These are phyloP conservation scores for Neocallimastix lanati DNA, from an alignment of 192 early-diverging fungal genomes.

Conservation along the genomic window DNA sequence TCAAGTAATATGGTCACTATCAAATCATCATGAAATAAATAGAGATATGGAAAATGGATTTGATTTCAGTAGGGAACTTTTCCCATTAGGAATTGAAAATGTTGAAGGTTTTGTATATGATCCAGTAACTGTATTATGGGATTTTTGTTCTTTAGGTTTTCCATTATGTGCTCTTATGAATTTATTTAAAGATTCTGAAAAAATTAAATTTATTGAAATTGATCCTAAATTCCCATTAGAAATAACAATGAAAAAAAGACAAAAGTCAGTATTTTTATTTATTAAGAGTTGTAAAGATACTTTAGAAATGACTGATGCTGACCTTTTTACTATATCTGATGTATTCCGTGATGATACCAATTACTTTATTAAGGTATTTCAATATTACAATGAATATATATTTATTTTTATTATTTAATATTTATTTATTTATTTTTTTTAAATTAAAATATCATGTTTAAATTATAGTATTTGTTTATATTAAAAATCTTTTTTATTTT, in stretches of 20 bases:
- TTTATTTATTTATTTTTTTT: too few relatives aligned
- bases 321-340: slow-evolving; percentile 68
- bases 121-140: neutral
- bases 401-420: slow-evolving; percentile 4
- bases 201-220: neutral
- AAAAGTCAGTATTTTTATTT: neutral
- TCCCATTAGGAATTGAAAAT: neutral
- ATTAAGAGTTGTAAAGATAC: neutral
- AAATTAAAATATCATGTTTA: too few relatives aligned
- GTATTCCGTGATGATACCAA: slow-evolving; percentile 89
- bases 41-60: neutral
- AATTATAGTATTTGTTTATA: too few relatives aligned
- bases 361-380: slow-evolving; percentile 76
- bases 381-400: slow-evolving; percentile 1
- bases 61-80: neutral
- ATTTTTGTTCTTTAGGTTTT: neutral
- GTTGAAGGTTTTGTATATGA: neutral
- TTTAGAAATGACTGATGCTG: neutral
- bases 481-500: too few relatives aligned
- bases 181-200: neutral
- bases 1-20: neutral
- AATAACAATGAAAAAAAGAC: neutral
- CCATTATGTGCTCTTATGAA: neutral
- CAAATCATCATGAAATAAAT: neutral
- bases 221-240: neutral